Conservation (phyloP, 2,329 filamentous ascomycete species). For the Scedosporium minutisporum region DNA sequence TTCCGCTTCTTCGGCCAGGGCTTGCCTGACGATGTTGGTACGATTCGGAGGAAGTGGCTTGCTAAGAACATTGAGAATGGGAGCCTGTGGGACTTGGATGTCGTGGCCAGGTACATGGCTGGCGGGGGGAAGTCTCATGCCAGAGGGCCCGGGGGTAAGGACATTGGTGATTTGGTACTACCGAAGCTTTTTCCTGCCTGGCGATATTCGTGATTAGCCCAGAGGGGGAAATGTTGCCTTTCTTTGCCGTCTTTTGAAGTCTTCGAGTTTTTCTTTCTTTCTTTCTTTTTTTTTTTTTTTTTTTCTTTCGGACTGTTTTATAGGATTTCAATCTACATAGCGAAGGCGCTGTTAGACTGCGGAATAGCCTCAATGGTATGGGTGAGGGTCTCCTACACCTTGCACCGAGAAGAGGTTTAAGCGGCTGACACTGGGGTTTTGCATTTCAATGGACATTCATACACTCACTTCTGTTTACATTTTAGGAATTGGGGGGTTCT, state of each 20-base stretch:
- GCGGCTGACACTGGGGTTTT: too few relatives aligned
- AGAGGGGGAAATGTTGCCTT: background rate
- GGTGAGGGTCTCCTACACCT: background rate
- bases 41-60: background rate
- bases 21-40: background rate
- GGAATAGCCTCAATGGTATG: background rate
- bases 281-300: background rate
- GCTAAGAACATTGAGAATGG: background rate
- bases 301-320: background rate
- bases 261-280: background rate
- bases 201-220: background rate
- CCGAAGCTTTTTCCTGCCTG: background rate
- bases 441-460: too few relatives aligned
- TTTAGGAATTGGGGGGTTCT: too few relatives aligned
- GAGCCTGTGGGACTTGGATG: slow-evolving; percentile 1
- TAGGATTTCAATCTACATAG: background rate
- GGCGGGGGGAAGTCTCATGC: background rate
- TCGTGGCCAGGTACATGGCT: background rate
- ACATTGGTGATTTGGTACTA: background rate
- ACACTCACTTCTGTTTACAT: too few relatives aligned
- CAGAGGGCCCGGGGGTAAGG: background rate
- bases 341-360: background rate
- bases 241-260: background rate
- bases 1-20: background rate
- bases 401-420: too few relatives aligned